Conservation (phyloP, 2,329 filamentous ascomycete genomes). For the Drechslerella dactyloides region DNA sequence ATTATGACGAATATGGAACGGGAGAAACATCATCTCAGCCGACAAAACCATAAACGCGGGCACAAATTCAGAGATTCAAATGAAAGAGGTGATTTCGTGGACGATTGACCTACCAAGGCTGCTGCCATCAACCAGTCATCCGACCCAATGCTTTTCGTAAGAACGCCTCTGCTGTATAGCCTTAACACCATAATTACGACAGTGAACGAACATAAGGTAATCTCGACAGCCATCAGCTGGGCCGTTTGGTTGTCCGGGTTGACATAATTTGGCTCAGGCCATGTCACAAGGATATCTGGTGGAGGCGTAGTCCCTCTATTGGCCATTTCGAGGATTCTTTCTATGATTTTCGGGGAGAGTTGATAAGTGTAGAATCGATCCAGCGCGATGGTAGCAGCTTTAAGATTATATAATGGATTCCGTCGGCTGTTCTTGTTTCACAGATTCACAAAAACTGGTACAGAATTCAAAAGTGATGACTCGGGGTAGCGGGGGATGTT, state of each 20-base stretch:
- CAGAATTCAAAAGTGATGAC: constrained; percentile 20
- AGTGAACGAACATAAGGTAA: constrained; percentile 57
- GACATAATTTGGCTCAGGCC: constrained; percentile 59
- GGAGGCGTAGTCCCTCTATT: constrained; percentile 55
- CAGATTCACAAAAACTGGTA: constrained; percentile 26
- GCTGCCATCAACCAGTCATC: constrained; percentile 61
- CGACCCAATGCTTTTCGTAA: constrained; percentile 57
- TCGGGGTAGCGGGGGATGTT: constrained; percentile 36
- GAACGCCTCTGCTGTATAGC: constrained; percentile 58
- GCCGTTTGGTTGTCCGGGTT: constrained; percentile 59
- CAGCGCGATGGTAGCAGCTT: constrained; percentile 11
- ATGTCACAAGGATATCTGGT: constrained; percentile 57
- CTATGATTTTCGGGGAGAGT: constrained; percentile 11
- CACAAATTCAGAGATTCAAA: too few species aligned
- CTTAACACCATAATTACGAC: constrained; percentile 57
- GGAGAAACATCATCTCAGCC: too few species aligned
- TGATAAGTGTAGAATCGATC: constrained; percentile 33
- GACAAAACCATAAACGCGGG: neutral
- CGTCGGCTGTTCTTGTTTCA: constrained; percentile 9
- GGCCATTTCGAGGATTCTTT: constrained; percentile 34
- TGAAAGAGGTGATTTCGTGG: too few species aligned
- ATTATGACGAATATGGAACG: too few species aligned
- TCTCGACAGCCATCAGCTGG: constrained; percentile 58
- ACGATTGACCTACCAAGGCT: constrained; percentile 57
- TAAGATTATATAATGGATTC: constrained; percentile 28